phyloP scores from a whole-genome alignment of 192 early-diverging fungal genomes.

The Lunasporangiospora selenospora region DNA sequence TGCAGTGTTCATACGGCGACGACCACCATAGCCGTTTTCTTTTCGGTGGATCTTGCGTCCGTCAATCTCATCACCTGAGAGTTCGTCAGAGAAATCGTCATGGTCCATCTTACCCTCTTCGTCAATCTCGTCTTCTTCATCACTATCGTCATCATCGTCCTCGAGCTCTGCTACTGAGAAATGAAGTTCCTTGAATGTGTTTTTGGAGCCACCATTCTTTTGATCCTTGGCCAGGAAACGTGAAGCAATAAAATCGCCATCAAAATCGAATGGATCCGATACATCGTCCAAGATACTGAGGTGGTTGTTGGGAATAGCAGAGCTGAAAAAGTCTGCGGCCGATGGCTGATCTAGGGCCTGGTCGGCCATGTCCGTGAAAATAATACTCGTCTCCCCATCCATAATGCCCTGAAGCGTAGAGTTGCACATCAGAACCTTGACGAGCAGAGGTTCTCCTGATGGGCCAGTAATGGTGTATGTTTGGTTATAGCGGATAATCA shows the following conservation, averaged over 20 bases:
- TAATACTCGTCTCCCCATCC: constrained; percentile 57
- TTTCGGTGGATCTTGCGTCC: constrained; percentile 39
- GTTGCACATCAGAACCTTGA: constrained; percentile 63
- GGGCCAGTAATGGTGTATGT: constrained; percentile 41
- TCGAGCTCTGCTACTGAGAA: constrained; percentile 43
- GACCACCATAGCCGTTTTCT: constrained; percentile 12
- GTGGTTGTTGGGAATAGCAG: constrained; percentile 24
- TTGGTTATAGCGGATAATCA: constrained; percentile 49
- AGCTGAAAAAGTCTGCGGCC: constrained; percentile 20
- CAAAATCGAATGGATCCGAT: constrained; percentile 30
- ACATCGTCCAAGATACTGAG: constrained; percentile 31
- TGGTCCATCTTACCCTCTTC: constrained; percentile 43
- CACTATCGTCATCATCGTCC: constrained; percentile 33
- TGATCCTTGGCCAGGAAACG: constrained; percentile 31
- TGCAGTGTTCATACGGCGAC: constrained; percentile 11
- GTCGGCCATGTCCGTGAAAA: constrained; percentile 57
- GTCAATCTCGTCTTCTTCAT: constrained; percentile 37
- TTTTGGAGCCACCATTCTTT: constrained; percentile 19
- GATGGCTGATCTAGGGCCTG: constrained; percentile 16
- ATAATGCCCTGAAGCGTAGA: constrained; percentile 74
- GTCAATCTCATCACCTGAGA: constrained; percentile 47
- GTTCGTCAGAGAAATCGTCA: constrained; percentile 41
- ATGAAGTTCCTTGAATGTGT: constrained; percentile 39
- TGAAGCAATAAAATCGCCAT: constrained; percentile 36
- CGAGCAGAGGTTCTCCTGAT: constrained; percentile 18